Conservation (phyloP, 164 flowering plant genomes). For the Saururus chinensis region DNA sequence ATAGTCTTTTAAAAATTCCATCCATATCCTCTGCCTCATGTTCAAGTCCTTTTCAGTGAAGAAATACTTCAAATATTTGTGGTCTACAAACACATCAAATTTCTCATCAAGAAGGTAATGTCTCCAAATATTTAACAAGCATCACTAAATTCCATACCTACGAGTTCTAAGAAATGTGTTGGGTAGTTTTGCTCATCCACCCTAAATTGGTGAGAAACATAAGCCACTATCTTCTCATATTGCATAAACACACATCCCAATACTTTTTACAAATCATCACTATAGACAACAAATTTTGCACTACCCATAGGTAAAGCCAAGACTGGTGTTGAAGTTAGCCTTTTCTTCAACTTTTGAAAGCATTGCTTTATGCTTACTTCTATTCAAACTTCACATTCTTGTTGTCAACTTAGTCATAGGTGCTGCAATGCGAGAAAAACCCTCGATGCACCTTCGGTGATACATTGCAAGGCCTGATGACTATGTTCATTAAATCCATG, state of each 20-base stretch:
- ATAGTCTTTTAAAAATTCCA: no score
- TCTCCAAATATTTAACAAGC: neutral
- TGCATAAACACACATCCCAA: neutral
- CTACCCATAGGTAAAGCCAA: neutral
- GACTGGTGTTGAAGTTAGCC: neutral
- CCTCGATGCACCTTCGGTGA: no score
- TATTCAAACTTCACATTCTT: no score
- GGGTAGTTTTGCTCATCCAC: neutral
- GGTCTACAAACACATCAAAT: neutral
- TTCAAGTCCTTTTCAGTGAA: no score
- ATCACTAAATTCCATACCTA: neutral
- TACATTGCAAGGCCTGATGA: no score
- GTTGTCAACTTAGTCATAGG: no score
- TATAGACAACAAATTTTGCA: neutral
- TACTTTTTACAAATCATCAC: neutral
- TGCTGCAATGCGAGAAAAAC: no score
- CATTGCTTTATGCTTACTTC: no score
- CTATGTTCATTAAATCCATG: no score
- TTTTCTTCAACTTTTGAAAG: neutral
- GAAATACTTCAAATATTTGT: neutral
- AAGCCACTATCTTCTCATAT: neutral
- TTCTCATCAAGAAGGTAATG: neutral
- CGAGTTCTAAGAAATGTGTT: neutral
- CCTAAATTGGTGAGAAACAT: neutral
- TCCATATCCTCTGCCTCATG: no score